Evolutionary conservation across 2,329 filamentous ascomycete genomes (phyloP).

Genomic region (Claviceps quebecensis): DNA sequence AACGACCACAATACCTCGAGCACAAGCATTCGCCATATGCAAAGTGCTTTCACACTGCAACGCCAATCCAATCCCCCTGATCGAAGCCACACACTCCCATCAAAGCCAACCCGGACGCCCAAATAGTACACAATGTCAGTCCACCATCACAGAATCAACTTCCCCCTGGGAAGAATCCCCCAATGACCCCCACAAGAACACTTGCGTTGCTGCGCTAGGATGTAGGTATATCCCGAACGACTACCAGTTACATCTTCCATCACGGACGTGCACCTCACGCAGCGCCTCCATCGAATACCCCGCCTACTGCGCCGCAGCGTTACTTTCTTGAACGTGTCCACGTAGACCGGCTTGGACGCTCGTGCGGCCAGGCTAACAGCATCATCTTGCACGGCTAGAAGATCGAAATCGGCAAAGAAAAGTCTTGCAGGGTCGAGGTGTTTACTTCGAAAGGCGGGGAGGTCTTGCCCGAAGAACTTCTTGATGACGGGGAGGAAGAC

Average conservation of each 20-base stretch:
- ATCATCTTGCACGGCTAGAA: slow-evolving; percentile 53
- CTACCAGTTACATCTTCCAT: slow-evolving; percentile 44
- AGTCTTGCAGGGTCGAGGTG: slow-evolving; percentile 52
- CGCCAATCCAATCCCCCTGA: too few species aligned
- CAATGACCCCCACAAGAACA: slow-evolving; percentile 42
- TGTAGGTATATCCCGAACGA: slow-evolving; percentile 37
- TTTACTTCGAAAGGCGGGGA: slow-evolving; percentile 39
- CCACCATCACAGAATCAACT: slow-evolving; percentile 9
- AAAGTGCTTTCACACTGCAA: not conserved
- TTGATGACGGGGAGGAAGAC: slow-evolving; percentile 45
- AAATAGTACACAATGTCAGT: not conserved
- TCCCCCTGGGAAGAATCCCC: slow-evolving; percentile 27
- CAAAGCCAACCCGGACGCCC: too few species aligned
- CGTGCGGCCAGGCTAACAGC: slow-evolving; percentile 29
- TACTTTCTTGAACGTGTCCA: slow-evolving; percentile 45
- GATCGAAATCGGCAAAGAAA: slow-evolving; percentile 57
- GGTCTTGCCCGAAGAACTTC: slow-evolving; percentile 45
- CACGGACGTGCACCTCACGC: slow-evolving; percentile 46
- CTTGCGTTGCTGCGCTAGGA: slow-evolving; percentile 39
- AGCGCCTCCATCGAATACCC: slow-evolving; percentile 21
- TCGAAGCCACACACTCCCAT: not conserved
- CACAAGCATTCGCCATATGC: too few species aligned
- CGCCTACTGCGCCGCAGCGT: slow-evolving; percentile 28
- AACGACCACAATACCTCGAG: too few species aligned
- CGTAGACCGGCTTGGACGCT: slow-evolving; percentile 23